These are phyloP conservation scores for Candida suzukii DNA, from an alignment of 805 yeast species.

Conservation along the genomic window DNA sequence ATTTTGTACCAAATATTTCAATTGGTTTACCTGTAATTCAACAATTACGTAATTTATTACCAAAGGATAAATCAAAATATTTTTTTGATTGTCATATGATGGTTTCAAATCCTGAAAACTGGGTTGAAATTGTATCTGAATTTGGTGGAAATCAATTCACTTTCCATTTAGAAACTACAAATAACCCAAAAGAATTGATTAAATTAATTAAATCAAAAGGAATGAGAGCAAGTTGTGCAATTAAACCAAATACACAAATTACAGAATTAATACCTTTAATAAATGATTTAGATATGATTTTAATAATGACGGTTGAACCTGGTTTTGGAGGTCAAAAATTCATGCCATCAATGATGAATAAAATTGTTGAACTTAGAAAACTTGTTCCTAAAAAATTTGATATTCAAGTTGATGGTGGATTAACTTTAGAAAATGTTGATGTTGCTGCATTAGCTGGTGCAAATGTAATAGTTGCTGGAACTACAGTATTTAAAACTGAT, in stretches of 20 bases:
- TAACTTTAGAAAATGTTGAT: slow-evolving; percentile 78
- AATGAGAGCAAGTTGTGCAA: slow-evolving; percentile 88
- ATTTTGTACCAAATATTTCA: slow-evolving; percentile 94
- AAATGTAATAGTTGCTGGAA: slow-evolving; percentile 96
- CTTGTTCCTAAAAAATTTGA: slow-evolving; percentile 38
- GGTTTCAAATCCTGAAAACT: slow-evolving; percentile 86
- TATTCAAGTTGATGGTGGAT: slow-evolving; percentile 96
- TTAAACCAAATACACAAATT: slow-evolving; percentile 89
- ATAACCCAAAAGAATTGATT: slow-evolving; percentile 70
- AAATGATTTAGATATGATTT: slow-evolving; percentile 81
- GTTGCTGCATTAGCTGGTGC: slow-evolving; percentile 95
- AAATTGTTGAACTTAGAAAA: slow-evolving; percentile 81
- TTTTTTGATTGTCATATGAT: slow-evolving; percentile 97
- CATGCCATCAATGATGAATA: slow-evolving; percentile 94
- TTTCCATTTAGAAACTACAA: slow-evolving; percentile 90
- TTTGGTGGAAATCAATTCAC: slow-evolving; percentile 96
- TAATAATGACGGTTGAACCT: slow-evolving; percentile 98
- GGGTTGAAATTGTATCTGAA: slow-evolving; percentile 88
- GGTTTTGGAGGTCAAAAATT: slow-evolving; percentile 98
- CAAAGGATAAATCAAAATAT: slow-evolving; percentile 35
- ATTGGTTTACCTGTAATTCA: slow-evolving; percentile 87
- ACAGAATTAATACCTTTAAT: slow-evolving; percentile 73
- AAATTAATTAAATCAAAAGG: slow-evolving; percentile 72
- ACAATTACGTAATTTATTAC: slow-evolving; percentile 69
- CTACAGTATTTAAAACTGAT: slow-evolving; percentile 82